A percentile compares a stretch with the other conserved stretches of the same genome.
phyloP scores from a whole-genome alignment of 371 early-diverging fungal genomes.

The Mucor lusitanicus region DNA sequence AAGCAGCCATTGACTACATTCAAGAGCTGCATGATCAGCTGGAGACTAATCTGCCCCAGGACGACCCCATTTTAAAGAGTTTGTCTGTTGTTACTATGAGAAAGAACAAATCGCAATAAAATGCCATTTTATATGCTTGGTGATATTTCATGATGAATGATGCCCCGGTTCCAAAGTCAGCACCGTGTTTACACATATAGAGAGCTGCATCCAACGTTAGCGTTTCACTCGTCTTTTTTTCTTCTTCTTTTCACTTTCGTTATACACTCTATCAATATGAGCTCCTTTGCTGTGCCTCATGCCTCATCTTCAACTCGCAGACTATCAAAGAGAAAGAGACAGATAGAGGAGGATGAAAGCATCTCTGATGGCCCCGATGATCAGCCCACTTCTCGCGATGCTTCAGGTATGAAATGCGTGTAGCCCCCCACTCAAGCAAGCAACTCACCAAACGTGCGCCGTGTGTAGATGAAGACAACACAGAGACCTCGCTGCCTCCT shows the following conservation, averaged over 20 bases:
- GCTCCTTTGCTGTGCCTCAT: slow-evolving; percentile 12
- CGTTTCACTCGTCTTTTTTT: not conserved
- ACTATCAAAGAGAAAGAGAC: slow-evolving; percentile 2
- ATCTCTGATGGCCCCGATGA: slow-evolving; percentile 14
- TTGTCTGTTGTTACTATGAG: slow-evolving; percentile 1
- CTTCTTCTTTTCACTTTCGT: slow-evolving; percentile 1
- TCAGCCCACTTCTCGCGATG: slow-evolving; percentile 32
- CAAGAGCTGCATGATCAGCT: slow-evolving; percentile 32
- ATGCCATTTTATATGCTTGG: not conserved
- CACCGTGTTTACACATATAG: not conserved
- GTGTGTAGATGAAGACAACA: slow-evolving; percentile 30
- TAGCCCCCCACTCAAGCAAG: not conserved
- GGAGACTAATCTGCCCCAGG: slow-evolving; percentile 11
- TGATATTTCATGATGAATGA: not conserved
- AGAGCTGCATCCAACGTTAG: not conserved
- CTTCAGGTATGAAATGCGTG: slow-evolving; percentile 23
- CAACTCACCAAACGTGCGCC: not conserved
- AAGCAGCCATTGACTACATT: slow-evolving; percentile 69
- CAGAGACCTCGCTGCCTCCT: slow-evolving; percentile 20
- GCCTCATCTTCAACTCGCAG: not conserved
- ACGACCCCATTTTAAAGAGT: slow-evolving; percentile 16
- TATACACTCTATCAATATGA: not conserved
- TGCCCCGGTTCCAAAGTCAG: slow-evolving; percentile 6
- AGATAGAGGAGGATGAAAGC: not conserved
- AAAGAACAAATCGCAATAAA: not conserved